These are phyloP conservation scores for Gossypium sturtianum DNA, from an alignment of 345 rosid genomes.

Conservation along the genomic window DNA sequence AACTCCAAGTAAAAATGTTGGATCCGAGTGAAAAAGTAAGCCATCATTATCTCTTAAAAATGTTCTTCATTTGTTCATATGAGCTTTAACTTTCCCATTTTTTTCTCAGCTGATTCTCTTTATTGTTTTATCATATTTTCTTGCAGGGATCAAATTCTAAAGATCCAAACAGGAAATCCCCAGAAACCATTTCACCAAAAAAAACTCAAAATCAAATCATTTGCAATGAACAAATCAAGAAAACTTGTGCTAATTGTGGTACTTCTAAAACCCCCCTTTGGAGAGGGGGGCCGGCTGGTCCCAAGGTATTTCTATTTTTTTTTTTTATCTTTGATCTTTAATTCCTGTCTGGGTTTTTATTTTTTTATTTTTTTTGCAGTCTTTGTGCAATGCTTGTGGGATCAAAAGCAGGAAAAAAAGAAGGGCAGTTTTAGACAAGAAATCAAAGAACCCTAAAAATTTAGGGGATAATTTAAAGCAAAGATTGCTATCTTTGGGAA, in stretches of 20 bases:
- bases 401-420: constrained; percentile 90
- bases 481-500: constrained; percentile 55
- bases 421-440: constrained; percentile 53
- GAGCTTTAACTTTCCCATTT: background rate
- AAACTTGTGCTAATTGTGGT: constrained; percentile 84
- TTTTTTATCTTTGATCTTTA: background rate
- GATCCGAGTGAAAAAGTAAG: constrained; percentile 50
- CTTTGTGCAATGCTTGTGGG: constrained; percentile 95
- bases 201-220: constrained; percentile 29
- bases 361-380: constrained; percentile 31
- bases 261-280: constrained; percentile 90
- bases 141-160: constrained; percentile 33
- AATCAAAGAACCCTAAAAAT: constrained; percentile 27
- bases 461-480: constrained; percentile 56
- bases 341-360: background rate
- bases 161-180: constrained; percentile 18
- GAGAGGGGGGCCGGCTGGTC: constrained; percentile 99
- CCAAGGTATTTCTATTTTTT: constrained; percentile 49
- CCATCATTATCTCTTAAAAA: constrained; percentile 14
- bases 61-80: background rate
- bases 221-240: constrained; percentile 34
- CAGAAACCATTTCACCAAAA: constrained; percentile 22
- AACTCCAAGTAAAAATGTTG: constrained; percentile 28
- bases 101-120: background rate
- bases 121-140: background rate